phyloP scores from a whole-genome alignment of 1,139 yeast genomes.

The Geotrichum citri-aurantii region DNA sequence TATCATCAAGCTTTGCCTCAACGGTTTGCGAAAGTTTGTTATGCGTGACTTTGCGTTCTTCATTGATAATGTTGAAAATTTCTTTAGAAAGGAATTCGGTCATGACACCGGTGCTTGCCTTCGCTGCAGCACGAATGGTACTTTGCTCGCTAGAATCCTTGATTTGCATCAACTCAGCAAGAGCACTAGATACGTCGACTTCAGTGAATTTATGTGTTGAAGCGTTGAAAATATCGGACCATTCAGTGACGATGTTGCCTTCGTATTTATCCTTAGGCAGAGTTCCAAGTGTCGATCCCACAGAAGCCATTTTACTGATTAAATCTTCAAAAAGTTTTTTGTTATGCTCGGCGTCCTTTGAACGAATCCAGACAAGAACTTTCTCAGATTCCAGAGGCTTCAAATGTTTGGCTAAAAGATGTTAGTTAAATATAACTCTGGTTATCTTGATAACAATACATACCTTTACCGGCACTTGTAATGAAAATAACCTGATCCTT shows the following conservation, averaged over 20 bases:
- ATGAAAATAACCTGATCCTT: conserved; percentile 57
- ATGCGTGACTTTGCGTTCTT: conserved; percentile 72
- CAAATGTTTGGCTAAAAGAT: conserved; percentile 57
- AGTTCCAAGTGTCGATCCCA: conserved; percentile 52
- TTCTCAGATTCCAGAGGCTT: conserved; percentile 46
- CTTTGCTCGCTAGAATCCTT: conserved; percentile 78
- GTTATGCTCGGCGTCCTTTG: conserved; percentile 75
- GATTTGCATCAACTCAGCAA: conserved; percentile 57
- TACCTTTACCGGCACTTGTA: conserved; percentile 70
- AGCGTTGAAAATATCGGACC: conserved; percentile 39
- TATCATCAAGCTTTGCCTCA: conserved; percentile 76
- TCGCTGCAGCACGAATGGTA: conserved; percentile 63
- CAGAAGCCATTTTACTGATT: conserved; percentile 44
- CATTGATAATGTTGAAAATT: conserved; percentile 83
- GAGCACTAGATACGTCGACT: conserved; percentile 53
- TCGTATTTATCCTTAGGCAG: conserved; percentile 68
- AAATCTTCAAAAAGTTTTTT: conserved; percentile 59
- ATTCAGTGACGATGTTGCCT: conserved; percentile 78
- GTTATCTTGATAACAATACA: neutral
- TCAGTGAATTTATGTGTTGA: conserved; percentile 34
- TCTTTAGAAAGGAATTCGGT: conserved; percentile 72
- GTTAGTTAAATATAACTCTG: conserved; percentile 7
- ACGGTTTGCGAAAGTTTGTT: conserved; percentile 66
- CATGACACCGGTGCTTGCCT: conserved; percentile 76
- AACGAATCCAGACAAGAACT: conserved; percentile 69